Base-by-base conservation (phyloP, 805 yeast species). In the Kluyveromyces nonfermentans region DNA sequence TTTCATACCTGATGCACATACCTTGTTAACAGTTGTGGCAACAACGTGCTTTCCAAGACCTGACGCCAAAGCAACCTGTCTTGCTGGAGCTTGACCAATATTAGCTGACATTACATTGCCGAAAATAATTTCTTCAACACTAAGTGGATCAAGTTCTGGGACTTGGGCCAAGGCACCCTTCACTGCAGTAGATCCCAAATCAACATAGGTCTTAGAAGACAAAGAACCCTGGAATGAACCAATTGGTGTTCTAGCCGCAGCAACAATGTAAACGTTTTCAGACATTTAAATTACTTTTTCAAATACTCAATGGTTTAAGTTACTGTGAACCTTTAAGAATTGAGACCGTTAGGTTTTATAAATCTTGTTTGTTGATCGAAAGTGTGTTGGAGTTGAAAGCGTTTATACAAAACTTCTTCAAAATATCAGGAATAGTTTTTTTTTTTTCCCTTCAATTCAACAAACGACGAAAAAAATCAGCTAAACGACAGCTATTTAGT, bases 81-180 rank as follows among this genome's bases (percentile, higher is more conserved):
- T 82, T 31, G 98, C 98, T 36, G 98, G 97, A 46, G 90, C 88
- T 70, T 90, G 98, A 50, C 98, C 97, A 48, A 85, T 81, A 58
- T 86, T 86, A 50, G 97, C 97, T 59, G 85, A 85, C 59, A 87
- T 68, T 40, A 88, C 98, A 59, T 87, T 85, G 59, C 98, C 98
- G 63, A 88, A 88, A 59, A 84, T 75, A 61, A 90, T 80, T 67
- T 90, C 97, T 51, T 89, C 95, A 51, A 75, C 80, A 35, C 74
- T 73, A 9, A 48, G 36, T 39, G 94, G 79, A 54, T 82, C 73
- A 67, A 89, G 74, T 63, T 80, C 77, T 44, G 95, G 95, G 36
- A 85, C 89, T 57, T 84, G 82, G 45, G 70, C 87, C 50, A 89
- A 68, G 10, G 95, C 96, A 46, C 90, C 82, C 51, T 82, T 82